These are phyloP conservation scores for Mycena leptocephala DNA, from an alignment of 768 basidiomycete genomes.

Conservation along the genomic window DNA sequence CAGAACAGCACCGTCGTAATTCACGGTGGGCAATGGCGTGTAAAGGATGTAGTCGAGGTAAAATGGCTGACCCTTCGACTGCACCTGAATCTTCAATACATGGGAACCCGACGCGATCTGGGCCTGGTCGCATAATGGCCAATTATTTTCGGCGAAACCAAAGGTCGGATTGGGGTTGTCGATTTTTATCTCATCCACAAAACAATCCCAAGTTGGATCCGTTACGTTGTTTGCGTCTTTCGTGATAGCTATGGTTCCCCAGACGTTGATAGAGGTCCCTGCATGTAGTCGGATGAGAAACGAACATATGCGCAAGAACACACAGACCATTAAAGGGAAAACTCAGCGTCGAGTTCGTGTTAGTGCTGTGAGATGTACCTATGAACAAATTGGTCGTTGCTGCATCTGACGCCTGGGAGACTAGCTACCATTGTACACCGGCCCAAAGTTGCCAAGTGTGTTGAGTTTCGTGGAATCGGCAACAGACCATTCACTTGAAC, in stretches of 20 bases:
- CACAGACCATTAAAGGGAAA: slow-evolving; percentile 27
- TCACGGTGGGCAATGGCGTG: slow-evolving; percentile 31
- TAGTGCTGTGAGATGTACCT: slow-evolving; percentile 23
- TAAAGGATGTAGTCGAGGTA: slow-evolving; percentile 51
- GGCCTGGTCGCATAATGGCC: slow-evolving; percentile 45
- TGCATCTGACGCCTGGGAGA: neutral
- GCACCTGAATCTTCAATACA: slow-evolving; percentile 44
- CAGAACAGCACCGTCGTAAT: slow-evolving; percentile 11
- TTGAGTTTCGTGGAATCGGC: slow-evolving; percentile 46
- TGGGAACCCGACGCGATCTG: slow-evolving; percentile 44
- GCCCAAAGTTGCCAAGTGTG: slow-evolving; percentile 49
- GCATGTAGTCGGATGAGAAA: slow-evolving; percentile 21
- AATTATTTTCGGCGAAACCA: slow-evolving; percentile 49
- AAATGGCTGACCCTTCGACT: slow-evolving; percentile 44
- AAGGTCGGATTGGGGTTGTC: slow-evolving; percentile 37
- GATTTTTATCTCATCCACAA: slow-evolving; percentile 47
- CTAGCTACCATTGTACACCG: slow-evolving; percentile 42
- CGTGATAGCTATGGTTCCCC: slow-evolving; percentile 39
- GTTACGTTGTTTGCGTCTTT: slow-evolving; percentile 31
- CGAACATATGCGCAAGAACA: neutral
- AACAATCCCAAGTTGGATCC: slow-evolving; percentile 52
- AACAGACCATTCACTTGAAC: slow-evolving; percentile 47
- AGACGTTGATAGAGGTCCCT: slow-evolving; percentile 47
- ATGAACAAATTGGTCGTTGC: neutral
- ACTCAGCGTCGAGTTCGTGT: slow-evolving; percentile 6